Evolutionary conservation across 345 rosid species (phyloP), one percentile per base, ranked within the genome.

Genomic region (Citrus glauca): DNA sequence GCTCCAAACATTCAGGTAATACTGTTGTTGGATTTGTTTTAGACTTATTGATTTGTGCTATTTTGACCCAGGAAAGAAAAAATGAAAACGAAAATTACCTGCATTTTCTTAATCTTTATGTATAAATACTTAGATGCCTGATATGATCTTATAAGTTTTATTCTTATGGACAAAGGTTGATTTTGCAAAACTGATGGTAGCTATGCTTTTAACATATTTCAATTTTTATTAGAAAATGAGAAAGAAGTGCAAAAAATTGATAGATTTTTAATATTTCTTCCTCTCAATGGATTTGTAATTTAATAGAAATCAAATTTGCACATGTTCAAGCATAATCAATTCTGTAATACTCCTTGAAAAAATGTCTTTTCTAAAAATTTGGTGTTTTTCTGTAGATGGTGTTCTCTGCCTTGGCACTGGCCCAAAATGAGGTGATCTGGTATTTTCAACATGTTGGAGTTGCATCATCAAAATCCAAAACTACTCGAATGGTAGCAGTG

Each of bases 1-100:
- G 98, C 99, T 38, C 98, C 99, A 82, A 96, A 96, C 86, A 93
- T 96, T 81, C 98, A 94, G 94, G 99, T 91, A 76, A 73, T 62
- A 28, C 73, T 65, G 78, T 53, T 53, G 66, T 60, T 35, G 38
- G 35, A 56, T 75, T 57, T 53, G 6, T 27, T 75, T 10, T 17
- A 13, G 37, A 76, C 60, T 33, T 73, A 61, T 67, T 69, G 9
- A 37, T 22, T 35, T 48, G 57, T 80, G 64, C 69, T 67, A 5
- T 76, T 66, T 13, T 63, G 20, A 63, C 28, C 27, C 62, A 59
- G 62, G 27, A 59, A 61, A 61, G 32, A 5, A 37, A 13, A 30
- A 20, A 65, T 40, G 45, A 48, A 42, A 42, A 28, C 14, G 9
- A 16, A 30, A 50, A 28, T 3, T 24, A 7, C 45, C 50, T 69